These are phyloP conservation scores for Protomyces macrosporus DNA, from an alignment of 1,139 yeast species.

Conservation along the genomic window DNA sequence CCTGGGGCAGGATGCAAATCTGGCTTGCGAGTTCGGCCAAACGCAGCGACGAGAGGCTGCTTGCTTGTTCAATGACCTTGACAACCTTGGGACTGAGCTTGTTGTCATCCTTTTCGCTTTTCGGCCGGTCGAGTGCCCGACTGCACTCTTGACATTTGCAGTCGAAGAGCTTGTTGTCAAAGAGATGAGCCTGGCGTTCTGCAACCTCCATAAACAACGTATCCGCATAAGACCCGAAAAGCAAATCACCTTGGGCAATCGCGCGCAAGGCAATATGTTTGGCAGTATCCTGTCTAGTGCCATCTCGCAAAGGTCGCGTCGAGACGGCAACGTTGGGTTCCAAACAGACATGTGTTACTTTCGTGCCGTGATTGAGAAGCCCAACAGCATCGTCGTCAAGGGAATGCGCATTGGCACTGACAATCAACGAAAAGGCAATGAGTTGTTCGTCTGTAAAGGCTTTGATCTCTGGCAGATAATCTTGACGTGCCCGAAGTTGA, in stretches of 20 bases:
- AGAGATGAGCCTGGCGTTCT: conserved; percentile 2
- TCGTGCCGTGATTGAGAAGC: conserved; percentile 1
- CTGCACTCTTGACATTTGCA: conserved; percentile 3
- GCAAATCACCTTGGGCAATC: conserved; percentile 3
- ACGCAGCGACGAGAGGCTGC: neutral
- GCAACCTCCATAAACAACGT: neutral
- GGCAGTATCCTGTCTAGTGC: neutral
- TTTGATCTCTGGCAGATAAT: neutral
- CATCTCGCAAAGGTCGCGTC: neutral
- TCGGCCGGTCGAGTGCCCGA: neutral
- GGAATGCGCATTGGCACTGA: conserved; percentile 14
- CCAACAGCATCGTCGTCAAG: conserved; percentile 5
- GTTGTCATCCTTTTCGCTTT: neutral
- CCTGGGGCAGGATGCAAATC: conserved; percentile 1
- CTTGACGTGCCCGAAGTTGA: neutral
- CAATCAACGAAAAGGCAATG: conserved; percentile 2
- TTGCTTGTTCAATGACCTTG: neutral
- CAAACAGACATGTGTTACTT: conserved; percentile 18
- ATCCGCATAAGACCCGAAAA: conserved; percentile 17
- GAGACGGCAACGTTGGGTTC: conserved; percentile 15
- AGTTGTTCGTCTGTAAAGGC: neutral
- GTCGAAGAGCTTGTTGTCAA: conserved; percentile 8
- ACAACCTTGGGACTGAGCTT: neutral
- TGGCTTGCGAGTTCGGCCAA: neutral
- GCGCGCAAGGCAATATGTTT: conserved; percentile 10